These are phyloP conservation scores for Lagerstroemia speciosa DNA, from an alignment of 345 rosid species.

Conservation along the genomic window DNA sequence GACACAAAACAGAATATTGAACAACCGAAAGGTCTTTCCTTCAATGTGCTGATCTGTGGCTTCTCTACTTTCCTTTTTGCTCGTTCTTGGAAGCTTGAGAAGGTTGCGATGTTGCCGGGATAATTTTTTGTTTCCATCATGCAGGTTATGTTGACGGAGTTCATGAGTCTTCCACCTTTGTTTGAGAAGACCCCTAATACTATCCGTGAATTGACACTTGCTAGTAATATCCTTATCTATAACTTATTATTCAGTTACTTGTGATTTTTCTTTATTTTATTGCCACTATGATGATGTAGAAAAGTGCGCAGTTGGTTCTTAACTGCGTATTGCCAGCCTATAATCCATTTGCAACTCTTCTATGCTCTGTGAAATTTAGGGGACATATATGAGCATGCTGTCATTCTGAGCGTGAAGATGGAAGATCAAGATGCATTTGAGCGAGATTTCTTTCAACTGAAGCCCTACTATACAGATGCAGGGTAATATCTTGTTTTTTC, in stretches of 20 bases:
- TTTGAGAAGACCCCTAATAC: constrained; percentile 67
- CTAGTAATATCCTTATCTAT: constrained; percentile 35
- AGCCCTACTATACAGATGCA: constrained; percentile 88
- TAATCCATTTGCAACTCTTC: background rate
- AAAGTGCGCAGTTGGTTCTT: constrained; percentile 1
- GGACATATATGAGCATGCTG: constrained; percentile 88
- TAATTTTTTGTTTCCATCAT: background rate
- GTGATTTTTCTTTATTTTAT: background rate
- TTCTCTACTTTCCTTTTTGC: background rate
- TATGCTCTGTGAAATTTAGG: constrained; percentile 31
- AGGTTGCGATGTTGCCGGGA: background rate
- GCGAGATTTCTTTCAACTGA: constrained; percentile 91
- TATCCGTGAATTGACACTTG: constrained; percentile 55
- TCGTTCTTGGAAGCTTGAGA: background rate
- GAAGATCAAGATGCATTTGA: constrained; percentile 97
- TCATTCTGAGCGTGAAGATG: constrained; percentile 70
- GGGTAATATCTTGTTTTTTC: constrained; percentile 31
- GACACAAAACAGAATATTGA: background rate
- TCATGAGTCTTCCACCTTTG: constrained; percentile 80
- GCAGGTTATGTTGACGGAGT: constrained; percentile 72
- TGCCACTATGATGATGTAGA: background rate
- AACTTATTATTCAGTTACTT: background rate
- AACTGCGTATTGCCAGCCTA: background rate
- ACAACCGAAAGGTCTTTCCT: background rate
- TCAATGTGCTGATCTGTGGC: background rate